These are phyloP conservation scores for Phytophthora capsici DNA, from an alignment of 352 stramenopile species.

Conservation along the genomic window DNA sequence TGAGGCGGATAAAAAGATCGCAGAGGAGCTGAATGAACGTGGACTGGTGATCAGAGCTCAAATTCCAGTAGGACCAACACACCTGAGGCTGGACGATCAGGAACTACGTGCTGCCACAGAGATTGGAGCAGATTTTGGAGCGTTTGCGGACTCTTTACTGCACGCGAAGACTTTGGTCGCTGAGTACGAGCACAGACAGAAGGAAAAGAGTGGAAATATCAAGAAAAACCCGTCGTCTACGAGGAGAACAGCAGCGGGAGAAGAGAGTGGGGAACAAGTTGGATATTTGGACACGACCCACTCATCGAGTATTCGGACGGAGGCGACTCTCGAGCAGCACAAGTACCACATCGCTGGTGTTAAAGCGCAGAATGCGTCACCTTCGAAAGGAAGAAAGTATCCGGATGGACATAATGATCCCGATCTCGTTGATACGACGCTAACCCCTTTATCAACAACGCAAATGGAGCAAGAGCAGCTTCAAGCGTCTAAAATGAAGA, in stretches of 20 bases:
- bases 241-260: conserved; percentile 17
- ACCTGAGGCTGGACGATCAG: conserved; percentile 48
- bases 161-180: conserved; percentile 65
- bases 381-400: background rate
- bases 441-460: conserved; percentile 1
- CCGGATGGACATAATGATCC: background rate
- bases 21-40: conserved; percentile 47
- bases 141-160: conserved; percentile 52
- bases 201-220: conserved; percentile 61
- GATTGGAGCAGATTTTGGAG: conserved; percentile 39
- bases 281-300: conserved; percentile 69
- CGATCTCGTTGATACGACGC: background rate
- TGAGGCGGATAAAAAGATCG: conserved; percentile 48
- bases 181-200: conserved; percentile 51
- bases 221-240: conserved; percentile 9
- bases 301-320: conserved; percentile 50
- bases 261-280: conserved; percentile 24
- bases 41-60: conserved; percentile 80
- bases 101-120: conserved; percentile 37
- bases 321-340: conserved; percentile 55
- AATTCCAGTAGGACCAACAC: conserved; percentile 73
- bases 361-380: conserved; percentile 31
- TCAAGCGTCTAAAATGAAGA: conserved; percentile 18
- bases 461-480: background rate
- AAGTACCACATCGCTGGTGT: conserved; percentile 49